These are phyloP conservation scores for Falciphora oryzae DNA, from an alignment of 2,329 filamentous ascomycete genomes.

Conservation along the genomic window DNA sequence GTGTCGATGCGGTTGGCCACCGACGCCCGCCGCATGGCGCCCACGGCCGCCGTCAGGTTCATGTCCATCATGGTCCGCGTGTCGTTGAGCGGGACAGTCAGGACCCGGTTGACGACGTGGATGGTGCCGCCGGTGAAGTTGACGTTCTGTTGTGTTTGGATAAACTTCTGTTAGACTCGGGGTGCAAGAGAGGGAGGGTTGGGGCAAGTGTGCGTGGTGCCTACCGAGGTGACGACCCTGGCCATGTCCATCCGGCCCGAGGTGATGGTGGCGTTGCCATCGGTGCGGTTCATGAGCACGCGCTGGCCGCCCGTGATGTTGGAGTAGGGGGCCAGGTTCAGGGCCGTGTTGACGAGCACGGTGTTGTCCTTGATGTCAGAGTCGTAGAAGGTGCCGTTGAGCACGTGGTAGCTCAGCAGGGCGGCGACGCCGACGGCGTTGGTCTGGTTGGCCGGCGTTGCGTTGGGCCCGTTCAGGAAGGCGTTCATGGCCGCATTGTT, in stretches of 20 bases:
- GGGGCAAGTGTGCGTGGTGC: conserved; percentile 16
- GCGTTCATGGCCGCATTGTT: conserved; percentile 11
- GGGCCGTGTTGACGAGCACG: conserved; percentile 32
- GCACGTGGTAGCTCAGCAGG: conserved; percentile 52
- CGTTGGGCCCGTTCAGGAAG: conserved; percentile 12
- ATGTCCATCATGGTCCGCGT: conserved; percentile 33
- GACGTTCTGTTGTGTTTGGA: conserved; percentile 32
- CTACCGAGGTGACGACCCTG: conserved; percentile 41
- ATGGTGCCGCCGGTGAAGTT: conserved; percentile 50
- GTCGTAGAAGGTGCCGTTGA: conserved; percentile 42
- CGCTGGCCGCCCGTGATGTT: conserved; percentile 57
- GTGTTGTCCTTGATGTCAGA: conserved; percentile 23
- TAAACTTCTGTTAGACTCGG: conserved; percentile 1
- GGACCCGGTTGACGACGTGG: conserved; percentile 44
- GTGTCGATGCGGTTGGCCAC: conserved; percentile 35
- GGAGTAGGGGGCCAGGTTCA: conserved; percentile 45
- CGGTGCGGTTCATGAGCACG: conserved; percentile 37
- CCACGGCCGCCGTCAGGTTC: conserved; percentile 39
- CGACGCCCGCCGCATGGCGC: conserved; percentile 38
- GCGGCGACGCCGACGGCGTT: conserved; percentile 27
- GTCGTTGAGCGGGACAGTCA: conserved; percentile 38
- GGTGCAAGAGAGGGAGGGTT: background rate
- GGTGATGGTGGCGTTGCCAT: conserved; percentile 41
- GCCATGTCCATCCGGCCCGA: conserved; percentile 45
- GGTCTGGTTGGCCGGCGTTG: conserved; percentile 16